Evolutionary conservation across 2,329 filamentous ascomycete species (phyloP).

Genomic region (Exophiala sp.): DNA sequence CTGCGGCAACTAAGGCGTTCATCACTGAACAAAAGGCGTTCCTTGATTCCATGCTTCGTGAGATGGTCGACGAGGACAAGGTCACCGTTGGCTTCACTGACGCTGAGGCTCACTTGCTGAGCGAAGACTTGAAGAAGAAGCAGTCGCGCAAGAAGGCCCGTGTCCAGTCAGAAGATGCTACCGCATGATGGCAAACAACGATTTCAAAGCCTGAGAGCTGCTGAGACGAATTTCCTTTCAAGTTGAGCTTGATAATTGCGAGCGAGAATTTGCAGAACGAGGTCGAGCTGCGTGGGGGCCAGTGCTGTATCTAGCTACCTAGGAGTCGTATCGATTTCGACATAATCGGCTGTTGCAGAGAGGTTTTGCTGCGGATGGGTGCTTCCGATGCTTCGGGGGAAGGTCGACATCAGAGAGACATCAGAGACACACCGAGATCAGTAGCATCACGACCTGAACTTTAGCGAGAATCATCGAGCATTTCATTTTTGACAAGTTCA

Average conservation of each 20-base stretch:
- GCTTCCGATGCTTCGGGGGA: not conserved
- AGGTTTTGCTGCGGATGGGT: not conserved
- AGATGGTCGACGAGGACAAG: slow-evolving; percentile 39
- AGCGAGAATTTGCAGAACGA: not conserved
- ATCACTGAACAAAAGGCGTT: slow-evolving; percentile 31
- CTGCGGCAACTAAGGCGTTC: slow-evolving; percentile 31
- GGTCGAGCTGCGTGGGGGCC: not conserved
- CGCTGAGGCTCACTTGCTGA: slow-evolving; percentile 34
- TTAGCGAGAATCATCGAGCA: not conserved
- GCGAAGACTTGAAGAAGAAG: slow-evolving; percentile 35
- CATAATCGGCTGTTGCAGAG: not conserved
- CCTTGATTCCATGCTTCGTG: slow-evolving; percentile 37
- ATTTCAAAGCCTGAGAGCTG: not conserved
- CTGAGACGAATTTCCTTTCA: not conserved
- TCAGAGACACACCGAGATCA: not conserved
- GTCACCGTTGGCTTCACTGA: slow-evolving; percentile 36
- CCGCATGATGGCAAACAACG: not conserved
- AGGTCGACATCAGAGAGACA: too few species aligned
- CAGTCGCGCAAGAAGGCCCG: slow-evolving; percentile 29
- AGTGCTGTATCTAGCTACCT: not conserved
- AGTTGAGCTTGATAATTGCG: not conserved
- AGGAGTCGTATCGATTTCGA: not conserved
- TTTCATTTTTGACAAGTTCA: not conserved
- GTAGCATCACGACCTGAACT: not conserved
- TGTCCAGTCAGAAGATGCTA: slow-evolving; percentile 1